Evolutionary conservation across 2,329 filamentous ascomycete species (phyloP), one percentile per base, ranked within the genome.

Genomic region (Nemania serpens): DNA sequence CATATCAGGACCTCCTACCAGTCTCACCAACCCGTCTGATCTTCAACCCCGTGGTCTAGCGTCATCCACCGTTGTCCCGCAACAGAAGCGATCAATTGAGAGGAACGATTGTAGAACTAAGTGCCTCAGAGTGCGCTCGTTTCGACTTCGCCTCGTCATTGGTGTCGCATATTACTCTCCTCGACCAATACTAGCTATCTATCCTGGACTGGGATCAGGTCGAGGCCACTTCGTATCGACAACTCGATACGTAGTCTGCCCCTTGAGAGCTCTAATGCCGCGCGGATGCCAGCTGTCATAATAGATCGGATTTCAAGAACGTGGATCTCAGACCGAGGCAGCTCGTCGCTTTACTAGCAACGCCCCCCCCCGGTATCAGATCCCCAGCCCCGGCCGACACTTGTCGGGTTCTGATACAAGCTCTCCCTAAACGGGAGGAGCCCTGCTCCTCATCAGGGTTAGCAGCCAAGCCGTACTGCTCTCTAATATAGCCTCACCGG

Each of bases 201-300:
- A 42, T 48, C 64, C 59, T 54, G 42, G 55, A 37, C 51, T 39
- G 17, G 42, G 55, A 65, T 54, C 66, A 65, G 46, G 55, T 65
- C 62, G 64, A 62, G 53, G 62, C 55, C 22, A 22, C 41, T 45
- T 33, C 36, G 15, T 54, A 49, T 46, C 51, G 18, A 50, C 51
- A 42, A 48, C 53, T 51, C 49, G 57, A 61, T 39, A 39, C 36
- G 3, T 5, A 39, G 15, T 55, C 33, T 18, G 42, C 60, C 50
- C 60, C 69, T 29, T 61, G 66, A 71, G 69, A 61, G 57, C 54
- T 49, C 60, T 68, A 70, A 80, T 81, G 77, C 75, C 78, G 81
- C 76, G 78, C 81, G 79, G 75, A 84, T 85, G 82, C 82, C 77
- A 72, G 76, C 80, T 75, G 77, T 78, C 73, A 76, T 77, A 69